These are phyloP conservation scores for Thielaviopsis cerberus DNA, from an alignment of 2,329 filamentous ascomycete species.

Conservation along the genomic window DNA sequence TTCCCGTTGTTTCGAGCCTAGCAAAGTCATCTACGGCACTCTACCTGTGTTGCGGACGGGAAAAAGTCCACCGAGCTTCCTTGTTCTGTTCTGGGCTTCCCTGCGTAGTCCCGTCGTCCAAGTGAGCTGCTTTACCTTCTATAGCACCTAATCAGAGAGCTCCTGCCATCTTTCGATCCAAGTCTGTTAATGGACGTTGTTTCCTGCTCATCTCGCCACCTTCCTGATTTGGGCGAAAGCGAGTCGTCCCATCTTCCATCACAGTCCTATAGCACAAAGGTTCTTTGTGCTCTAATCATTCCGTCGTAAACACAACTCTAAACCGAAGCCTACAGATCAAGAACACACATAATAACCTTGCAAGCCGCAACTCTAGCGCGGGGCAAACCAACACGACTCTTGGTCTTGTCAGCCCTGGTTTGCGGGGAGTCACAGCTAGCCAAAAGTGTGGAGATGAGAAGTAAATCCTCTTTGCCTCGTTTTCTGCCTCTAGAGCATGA, in stretches of 20 bases:
- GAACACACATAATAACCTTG: no score
- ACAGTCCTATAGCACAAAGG: no score
- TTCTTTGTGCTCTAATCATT: neutral
- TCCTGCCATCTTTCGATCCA: neutral
- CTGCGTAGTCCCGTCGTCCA: neutral
- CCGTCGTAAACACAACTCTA: no score
- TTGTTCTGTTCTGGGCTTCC: neutral
- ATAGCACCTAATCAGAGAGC: neutral
- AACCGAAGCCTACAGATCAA: no score
- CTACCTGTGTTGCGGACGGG: neutral
- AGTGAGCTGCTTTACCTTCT: neutral
- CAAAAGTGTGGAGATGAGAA: neutral
- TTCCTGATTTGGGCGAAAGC: neutral
- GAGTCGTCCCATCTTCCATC: no score
- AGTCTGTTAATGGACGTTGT: neutral
- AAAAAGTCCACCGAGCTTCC: neutral
- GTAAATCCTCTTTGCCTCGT: neutral
- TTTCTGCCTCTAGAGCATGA: no score
- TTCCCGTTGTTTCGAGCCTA: no score
- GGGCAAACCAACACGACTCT: no score
- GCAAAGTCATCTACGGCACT: no score
- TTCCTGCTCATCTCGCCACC: neutral
- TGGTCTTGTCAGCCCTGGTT: neutral
- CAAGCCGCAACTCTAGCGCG: no score
- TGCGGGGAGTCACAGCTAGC: neutral